Evolutionary conservation across 129 eudicot species (phyloP), one percentile per base, ranked within the genome.

Genomic region (Dittrichia graveolens): DNA sequence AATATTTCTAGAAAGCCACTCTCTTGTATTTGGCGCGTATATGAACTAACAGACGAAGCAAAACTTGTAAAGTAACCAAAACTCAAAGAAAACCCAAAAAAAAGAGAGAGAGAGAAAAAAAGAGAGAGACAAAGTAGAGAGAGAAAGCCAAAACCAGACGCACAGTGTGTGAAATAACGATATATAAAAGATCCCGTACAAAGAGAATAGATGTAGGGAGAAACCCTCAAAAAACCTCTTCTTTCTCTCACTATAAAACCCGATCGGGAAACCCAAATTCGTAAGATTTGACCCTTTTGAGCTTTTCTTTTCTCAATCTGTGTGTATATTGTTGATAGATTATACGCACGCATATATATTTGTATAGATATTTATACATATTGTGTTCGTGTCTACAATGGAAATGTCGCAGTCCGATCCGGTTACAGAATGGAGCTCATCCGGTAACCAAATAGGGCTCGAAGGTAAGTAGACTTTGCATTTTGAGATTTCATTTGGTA

Each of bases 361-460:
- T 75, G 71, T 53, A 65, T 42, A 82, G 68, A 65, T 81, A 74
- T 65, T 65, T 44, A 71, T 75, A 68, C 44, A 54, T 75, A 70
- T 43, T 47, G 78, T 82, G 61, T 65, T 75, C 84, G 61, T 47
- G 78, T 49, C 61, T 65, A 45, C 81, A 71, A 85, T 77, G 85
- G 92, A 84, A 78, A 84, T 66, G 84, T 45, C 78, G 72, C 83
- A 81, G 55, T 71, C 85, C 59, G 97, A 88, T 88, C 91, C 88
- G 74, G 85, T 75, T 80, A 75, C 79, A 53, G 88, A 83, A 66
- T 85, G 91, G 91, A 81, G 78, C 71, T 76, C 84, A 16, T 80
- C 89, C 34, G 89, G 85, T 3, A 87, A 83, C 12, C 86, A 82
- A 82, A 85, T 88, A 38, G 97, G 95, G 79, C 79, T 88, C 37